A percentile compares a stretch with the other conserved stretches of the same genome.
phyloP scores from a whole-genome alignment of 2,329 filamentous ascomycete species.

The Aureobasidium sp. region DNA sequence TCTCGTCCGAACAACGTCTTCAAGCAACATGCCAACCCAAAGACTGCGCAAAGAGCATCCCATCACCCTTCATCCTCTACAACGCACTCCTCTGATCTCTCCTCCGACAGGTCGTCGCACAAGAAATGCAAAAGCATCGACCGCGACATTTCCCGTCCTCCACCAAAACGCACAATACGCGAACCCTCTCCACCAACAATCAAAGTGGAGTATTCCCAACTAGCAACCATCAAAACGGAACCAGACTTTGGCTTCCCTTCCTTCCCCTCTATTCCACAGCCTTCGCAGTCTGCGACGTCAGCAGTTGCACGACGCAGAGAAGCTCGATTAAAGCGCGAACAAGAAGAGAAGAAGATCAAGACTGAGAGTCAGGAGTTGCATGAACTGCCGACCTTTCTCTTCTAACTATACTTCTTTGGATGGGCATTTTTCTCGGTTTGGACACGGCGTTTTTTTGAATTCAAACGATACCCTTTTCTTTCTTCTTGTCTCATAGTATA shows the following conservation, averaged over 20 bases:
- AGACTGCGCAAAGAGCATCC: not conserved
- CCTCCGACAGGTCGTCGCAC: not conserved
- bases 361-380: conserved; percentile 20
- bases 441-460: not conserved
- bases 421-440: not conserved
- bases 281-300: not conserved
- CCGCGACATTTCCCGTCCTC: not conserved
- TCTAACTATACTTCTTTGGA: conserved; percentile 20
- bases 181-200: not conserved
- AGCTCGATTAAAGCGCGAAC: conserved; percentile 22
- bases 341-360: conserved; percentile 21
- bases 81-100: not conserved
- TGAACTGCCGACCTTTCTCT: conserved; percentile 37
- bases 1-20: not conserved
- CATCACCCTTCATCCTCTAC: not conserved
- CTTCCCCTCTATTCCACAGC: not conserved
- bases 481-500: not conserved
- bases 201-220: not conserved
- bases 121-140: not conserved
- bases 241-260: conserved; percentile 2
- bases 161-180: not conserved
- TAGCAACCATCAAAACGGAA: not conserved
- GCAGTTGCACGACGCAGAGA: conserved; percentile 22
- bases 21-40: not conserved
- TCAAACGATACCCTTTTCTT: not conserved